phyloP scores from a whole-genome alignment of 352 stramenopile species.

The Halophytophthora polymorphica region DNA sequence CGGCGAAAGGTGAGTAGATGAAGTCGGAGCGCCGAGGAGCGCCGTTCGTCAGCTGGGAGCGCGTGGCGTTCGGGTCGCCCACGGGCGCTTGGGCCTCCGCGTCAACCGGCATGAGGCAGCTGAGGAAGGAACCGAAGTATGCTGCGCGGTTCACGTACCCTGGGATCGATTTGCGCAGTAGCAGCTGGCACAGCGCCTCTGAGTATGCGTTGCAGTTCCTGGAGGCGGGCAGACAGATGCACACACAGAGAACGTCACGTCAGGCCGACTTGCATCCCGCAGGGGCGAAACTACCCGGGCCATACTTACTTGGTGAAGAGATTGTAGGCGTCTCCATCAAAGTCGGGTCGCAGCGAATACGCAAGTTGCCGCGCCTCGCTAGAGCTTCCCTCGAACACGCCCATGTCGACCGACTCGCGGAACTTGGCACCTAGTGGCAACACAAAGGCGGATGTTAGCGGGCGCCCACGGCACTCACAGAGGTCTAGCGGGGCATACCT shows the following conservation, averaged over 20 bases:
- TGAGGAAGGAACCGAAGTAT: constrained; percentile 90
- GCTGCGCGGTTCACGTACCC: constrained; percentile 91
- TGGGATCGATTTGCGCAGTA: constrained; percentile 83
- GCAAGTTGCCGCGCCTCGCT: constrained; percentile 80
- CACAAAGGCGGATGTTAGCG: not conserved
- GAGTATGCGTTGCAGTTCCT: constrained; percentile 95
- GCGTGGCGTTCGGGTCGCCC: constrained; percentile 27
- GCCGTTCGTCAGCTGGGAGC: constrained; percentile 13
- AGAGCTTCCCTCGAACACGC: constrained; percentile 81
- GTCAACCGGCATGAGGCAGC: constrained; percentile 69
- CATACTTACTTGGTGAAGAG: constrained; percentile 74
- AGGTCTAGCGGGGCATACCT: constrained; percentile 30
- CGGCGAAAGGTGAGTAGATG: constrained; percentile 62
- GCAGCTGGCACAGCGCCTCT: constrained; percentile 79
- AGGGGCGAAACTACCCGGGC: too few species aligned
- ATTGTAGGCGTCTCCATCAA: constrained; percentile 89
- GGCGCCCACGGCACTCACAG: not conserved
- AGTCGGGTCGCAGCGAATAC: constrained; percentile 83
- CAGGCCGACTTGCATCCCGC: too few species aligned
- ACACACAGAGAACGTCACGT: not conserved
- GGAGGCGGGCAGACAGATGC: constrained; percentile 2
- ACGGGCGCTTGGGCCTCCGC: constrained; percentile 58
- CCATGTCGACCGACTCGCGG: constrained; percentile 87
- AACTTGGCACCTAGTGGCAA: constrained; percentile 75
- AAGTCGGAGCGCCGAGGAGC: constrained; percentile 29